Evolutionary conservation across 768 basidiomycete species (phyloP), one percentile per base, ranked within the genome.

Genomic region (Mrakia hoshinonis): DNA sequence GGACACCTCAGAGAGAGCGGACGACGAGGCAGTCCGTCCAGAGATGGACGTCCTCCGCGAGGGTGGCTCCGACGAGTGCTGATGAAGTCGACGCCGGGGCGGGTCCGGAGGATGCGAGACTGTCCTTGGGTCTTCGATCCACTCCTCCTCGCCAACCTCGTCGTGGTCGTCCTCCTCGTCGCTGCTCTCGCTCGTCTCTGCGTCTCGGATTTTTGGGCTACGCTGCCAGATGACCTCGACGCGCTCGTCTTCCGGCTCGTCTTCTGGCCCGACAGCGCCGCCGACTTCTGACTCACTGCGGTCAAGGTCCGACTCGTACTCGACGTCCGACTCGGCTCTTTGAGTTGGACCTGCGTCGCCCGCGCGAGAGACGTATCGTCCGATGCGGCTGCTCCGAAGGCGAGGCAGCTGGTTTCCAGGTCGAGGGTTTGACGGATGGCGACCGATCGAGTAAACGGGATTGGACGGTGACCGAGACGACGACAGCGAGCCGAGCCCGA

Each of bases 341-440:
- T 36, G 31, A 22, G 58, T 22, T 36, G 34, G 5, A 22, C 58
- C 36, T 15, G 20, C 58, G 58, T 11, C 54, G 54, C 31, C 34
- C 7, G 31, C 31, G 58, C 20, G 58, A 9, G 34, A 61, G 31
- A 36, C 55, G 34, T 61, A 61, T 36, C 36, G 58, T 61, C 58
- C 58, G 58, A 61, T 31, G 58, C 58, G 58, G 22, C 58, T 61
- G 58, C 58, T 61, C 36, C 58, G 58, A 38, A 61, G 58, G 20
- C 58, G 58, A 20, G 58, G 58, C 20, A 61, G 31, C 34, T 61
- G 58, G 34, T 11, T 36, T 20, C 31, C 36, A 7, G 58, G 18
- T 39, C 58, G 31, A 0, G 58, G 0, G 3, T 31, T 36, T 6
- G 58, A 36, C 3, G 58, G 58, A 20, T 43, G 43, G 6, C 43